Conservation (phyloP, 768 basidiomycete species). For the Infundibulicybe gibba region DNA sequence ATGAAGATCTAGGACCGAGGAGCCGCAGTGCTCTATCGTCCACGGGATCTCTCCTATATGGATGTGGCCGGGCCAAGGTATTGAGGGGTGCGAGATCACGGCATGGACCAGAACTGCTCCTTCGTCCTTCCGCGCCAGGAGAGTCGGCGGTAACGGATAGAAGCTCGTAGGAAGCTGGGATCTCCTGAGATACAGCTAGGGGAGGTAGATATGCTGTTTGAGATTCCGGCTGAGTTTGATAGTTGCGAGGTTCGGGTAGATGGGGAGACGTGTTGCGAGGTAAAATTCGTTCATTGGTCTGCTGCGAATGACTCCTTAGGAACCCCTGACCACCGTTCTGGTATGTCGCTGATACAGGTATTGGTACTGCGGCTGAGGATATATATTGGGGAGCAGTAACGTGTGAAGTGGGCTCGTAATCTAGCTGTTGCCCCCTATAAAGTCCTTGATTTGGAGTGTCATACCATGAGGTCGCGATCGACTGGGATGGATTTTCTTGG, state of each 20-base stretch:
- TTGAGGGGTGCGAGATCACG: constrained; percentile 56
- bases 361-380: neutral
- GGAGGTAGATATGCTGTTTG: constrained; percentile 4
- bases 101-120: constrained; percentile 21
- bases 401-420: no score
- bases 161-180: constrained; percentile 11
- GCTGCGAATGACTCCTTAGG: no score
- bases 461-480: no score
- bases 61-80: constrained; percentile 47
- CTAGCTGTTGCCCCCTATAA: no score
- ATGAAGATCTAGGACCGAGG: constrained; percentile 23
- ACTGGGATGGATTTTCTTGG: no score
- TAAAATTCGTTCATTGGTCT: no score
- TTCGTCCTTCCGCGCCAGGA: constrained; percentile 13
- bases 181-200: constrained; percentile 6
- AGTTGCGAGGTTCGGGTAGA: neutral
- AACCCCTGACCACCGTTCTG: no score
- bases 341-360: neutral
- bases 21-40: constrained; percentile 62
- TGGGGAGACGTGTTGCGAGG: neutral
- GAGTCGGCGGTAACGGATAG: constrained; percentile 5
- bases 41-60: constrained; percentile 55
- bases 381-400: no score
- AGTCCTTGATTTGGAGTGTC: no score
- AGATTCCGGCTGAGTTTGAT: neutral